Evolutionary conservation across 495 filamentous ascomycete genomes (phyloP), one percentile per base, ranked within the genome.

Genomic region (Hyaloscypha hepaticicola): DNA sequence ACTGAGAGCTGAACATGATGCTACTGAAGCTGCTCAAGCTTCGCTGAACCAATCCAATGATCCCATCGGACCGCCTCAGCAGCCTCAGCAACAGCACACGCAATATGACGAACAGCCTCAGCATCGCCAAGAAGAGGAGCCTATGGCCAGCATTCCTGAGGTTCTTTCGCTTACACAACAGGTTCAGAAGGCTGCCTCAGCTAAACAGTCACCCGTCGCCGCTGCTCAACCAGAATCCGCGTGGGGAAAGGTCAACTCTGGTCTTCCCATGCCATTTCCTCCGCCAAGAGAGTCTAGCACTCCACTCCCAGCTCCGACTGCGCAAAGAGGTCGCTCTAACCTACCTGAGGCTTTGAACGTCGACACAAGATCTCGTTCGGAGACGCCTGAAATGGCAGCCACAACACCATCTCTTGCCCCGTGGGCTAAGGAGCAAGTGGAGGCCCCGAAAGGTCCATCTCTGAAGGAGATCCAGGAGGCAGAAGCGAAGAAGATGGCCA

Each of bases 381-480:
- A 90, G 66, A 94, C 92, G 8, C 92, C 83, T 12, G 83, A 84
- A 41, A 76, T 79, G 2, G 68, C 74, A 1, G 74, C 75, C 19
- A 76, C 79, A 9, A 61, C 71, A 1, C 81, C 91, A 3, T 88
- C 92, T 2, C 80, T 97, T 55, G 95, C 95, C 1, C 95, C 95
- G 1, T 99, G 95, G 95, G 95, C 95, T 5, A 93, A 92, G 74
- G 92, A 97, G 65, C 78, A 82, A 12, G 79, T 84, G 24, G 93
- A 93, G 71, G 75, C 85, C 22, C 85, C 90, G 29, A 97, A 91
- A 78, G 92, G 91, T 0, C 95, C 94, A 3, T 97, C 93, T 61
- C 81, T 99, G 61, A 97, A 92, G 77, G 93, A 99, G 71, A 99
- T 99, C 45, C 95, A 99, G 72, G 95, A 96, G 76, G 85, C 91